A percentile compares a stretch with the other conserved stretches of the same genome.
phyloP scores from a whole-genome alignment of 2,329 filamentous ascomycete species.

The Kalaharituber pfeilii region DNA sequence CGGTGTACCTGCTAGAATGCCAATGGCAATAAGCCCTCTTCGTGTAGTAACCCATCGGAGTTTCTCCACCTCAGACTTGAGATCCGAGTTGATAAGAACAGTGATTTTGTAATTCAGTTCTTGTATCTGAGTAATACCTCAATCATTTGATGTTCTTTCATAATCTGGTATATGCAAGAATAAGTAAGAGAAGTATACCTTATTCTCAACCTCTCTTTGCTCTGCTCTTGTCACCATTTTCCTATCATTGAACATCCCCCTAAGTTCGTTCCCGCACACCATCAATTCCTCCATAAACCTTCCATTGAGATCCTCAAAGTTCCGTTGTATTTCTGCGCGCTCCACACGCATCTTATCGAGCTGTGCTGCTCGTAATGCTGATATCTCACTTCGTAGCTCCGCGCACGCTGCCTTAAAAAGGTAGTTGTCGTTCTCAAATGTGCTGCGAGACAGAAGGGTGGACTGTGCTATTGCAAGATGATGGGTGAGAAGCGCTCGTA shows the following conservation, averaged over 20 bases:
- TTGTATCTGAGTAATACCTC: slow-evolving; percentile 47
- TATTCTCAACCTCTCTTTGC: slow-evolving; percentile 66
- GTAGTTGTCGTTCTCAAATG: slow-evolving; percentile 87
- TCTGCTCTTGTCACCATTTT: slow-evolving; percentile 84
- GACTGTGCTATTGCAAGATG: slow-evolving; percentile 69
- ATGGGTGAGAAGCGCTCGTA: slow-evolving; percentile 55
- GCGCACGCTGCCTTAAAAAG: slow-evolving; percentile 87
- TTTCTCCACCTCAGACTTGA: slow-evolving; percentile 79
- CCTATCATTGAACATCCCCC: slow-evolving; percentile 88
- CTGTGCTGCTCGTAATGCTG: slow-evolving; percentile 55
- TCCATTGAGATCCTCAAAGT: slow-evolving; percentile 83
- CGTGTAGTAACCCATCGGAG: slow-evolving; percentile 68
- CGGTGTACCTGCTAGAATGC: slow-evolving; percentile 32
- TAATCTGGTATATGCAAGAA: not conserved
- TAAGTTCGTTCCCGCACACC: slow-evolving; percentile 74
- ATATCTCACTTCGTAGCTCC: slow-evolving; percentile 74
- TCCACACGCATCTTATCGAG: slow-evolving; percentile 71
- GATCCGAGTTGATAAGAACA: slow-evolving; percentile 72
- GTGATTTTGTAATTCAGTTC: slow-evolving; percentile 95
- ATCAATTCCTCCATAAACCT: slow-evolving; percentile 66
- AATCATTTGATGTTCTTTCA: not conserved
- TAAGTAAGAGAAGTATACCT: slow-evolving; percentile 38
- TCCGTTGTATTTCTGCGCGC: slow-evolving; percentile 73
- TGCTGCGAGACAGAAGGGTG: slow-evolving; percentile 70
- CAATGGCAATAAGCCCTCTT: slow-evolving; percentile 44